phyloP scores from a whole-genome alignment of 1,284 basidiomycete species.

The Fistulinella cinereoalba region DNA sequence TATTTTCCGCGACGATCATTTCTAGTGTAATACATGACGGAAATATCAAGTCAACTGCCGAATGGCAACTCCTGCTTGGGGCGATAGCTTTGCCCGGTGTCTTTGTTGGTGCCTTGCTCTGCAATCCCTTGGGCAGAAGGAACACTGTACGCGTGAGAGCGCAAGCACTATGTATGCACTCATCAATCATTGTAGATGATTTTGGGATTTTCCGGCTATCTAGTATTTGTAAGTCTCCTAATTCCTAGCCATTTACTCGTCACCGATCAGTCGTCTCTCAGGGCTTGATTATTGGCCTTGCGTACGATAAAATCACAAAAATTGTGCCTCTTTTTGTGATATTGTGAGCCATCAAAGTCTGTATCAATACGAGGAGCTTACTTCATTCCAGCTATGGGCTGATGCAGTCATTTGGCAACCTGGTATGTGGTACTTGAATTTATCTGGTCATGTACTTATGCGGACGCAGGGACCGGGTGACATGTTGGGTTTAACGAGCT shows the following conservation, averaged over 20 bases:
- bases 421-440: slow-evolving; percentile 37
- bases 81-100: slow-evolving; percentile 68
- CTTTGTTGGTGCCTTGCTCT: slow-evolving; percentile 56
- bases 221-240: slow-evolving; percentile 52
- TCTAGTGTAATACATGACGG: slow-evolving; percentile 54
- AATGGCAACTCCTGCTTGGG: slow-evolving; percentile 71
- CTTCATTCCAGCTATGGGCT: slow-evolving; percentile 53
- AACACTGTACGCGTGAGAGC: slow-evolving; percentile 48
- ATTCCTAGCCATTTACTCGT: background rate
- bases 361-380: background rate
- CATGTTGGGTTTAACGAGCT: slow-evolving; percentile 66
- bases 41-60: slow-evolving; percentile 56
- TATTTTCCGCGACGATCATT: slow-evolving; percentile 65
- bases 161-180: background rate
- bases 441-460: slow-evolving; percentile 7
- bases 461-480: slow-evolving; percentile 62
- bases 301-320: slow-evolving; percentile 65
- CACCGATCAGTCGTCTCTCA: slow-evolving; percentile 14
- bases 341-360: slow-evolving; percentile 43
- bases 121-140: slow-evolving; percentile 61
- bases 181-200: slow-evolving; percentile 51
- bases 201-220: slow-evolving; percentile 71
- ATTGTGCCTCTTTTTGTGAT: slow-evolving; percentile 67
- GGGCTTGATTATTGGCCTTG: slow-evolving; percentile 61
- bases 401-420: slow-evolving; percentile 68